Evolutionary conservation across 306 rosid genomes (phyloP).

Genomic region (Dicorynia guianensis): DNA sequence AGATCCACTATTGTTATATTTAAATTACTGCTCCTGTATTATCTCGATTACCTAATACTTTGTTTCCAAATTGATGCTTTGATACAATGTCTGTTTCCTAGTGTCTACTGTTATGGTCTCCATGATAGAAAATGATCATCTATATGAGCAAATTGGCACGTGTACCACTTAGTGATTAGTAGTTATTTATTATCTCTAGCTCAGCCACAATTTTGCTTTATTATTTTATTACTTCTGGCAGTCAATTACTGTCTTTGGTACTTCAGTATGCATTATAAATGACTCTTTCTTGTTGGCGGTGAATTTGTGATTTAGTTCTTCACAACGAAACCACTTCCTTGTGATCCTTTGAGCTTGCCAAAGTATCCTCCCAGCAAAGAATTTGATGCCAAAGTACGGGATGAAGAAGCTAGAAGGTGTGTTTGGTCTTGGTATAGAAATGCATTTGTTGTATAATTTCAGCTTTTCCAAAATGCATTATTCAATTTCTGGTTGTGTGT

Average conservation of each 20-base stretch:
- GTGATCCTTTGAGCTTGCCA: conserved; percentile 96
- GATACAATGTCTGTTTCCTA: background rate
- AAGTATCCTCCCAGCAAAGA: conserved; percentile 99
- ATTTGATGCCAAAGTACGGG: conserved; percentile 95
- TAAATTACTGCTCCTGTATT: background rate
- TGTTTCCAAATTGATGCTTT: background rate
- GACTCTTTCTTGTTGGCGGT: conserved; percentile 37
- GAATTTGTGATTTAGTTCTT: conserved; percentile 66
- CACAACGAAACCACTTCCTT: conserved; percentile 86
- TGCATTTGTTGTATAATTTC: conserved; percentile 22
- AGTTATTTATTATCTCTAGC: conserved; percentile 13
- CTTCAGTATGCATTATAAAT: conserved; percentile 25
- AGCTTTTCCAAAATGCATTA: conserved; percentile 3
- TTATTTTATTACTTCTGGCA: conserved; percentile 6
- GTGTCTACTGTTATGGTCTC: background rate
- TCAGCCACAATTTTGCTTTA: conserved; percentile 17
- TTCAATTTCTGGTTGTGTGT: conserved; percentile 8
- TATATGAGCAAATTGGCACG: background rate
- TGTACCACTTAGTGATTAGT: conserved; percentile 23
- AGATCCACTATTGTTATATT: background rate
- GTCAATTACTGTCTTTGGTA: conserved; percentile 27
- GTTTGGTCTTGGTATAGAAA: conserved; percentile 27
- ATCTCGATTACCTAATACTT: background rate
- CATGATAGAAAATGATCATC: background rate
- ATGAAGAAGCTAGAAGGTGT: conserved; percentile 97